Conservation (phyloP, 2,329 filamentous ascomycete genomes). For the Incumbomyces lentus region DNA sequence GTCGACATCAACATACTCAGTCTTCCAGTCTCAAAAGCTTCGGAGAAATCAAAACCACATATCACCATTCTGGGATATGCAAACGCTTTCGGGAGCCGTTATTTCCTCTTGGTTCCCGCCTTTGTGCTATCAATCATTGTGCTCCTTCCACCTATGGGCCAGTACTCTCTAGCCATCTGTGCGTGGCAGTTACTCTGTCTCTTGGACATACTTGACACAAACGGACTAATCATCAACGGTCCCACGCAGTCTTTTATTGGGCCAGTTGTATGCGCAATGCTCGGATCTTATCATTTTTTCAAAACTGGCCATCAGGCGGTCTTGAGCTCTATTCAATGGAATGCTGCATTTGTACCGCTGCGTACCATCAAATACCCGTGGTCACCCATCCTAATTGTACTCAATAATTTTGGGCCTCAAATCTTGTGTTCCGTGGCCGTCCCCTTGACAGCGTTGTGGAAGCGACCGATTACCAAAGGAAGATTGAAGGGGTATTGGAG, state of each 20-base stretch:
- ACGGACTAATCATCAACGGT: constrained; percentile 47
- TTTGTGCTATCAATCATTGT: constrained; percentile 68
- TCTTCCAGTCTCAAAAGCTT: constrained; percentile 15
- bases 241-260: constrained; percentile 45
- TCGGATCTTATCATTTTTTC: constrained; percentile 92
- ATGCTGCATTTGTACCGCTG: constrained; percentile 83
- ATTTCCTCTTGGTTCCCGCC: constrained; percentile 71
- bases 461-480: constrained; percentile 64
- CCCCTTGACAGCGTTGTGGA: constrained; percentile 79
- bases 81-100: constrained; percentile 85
- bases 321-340: constrained; percentile 86
- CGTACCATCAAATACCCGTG: constrained; percentile 66
- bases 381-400: constrained; percentile 66
- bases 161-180: constrained; percentile 69
- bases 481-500: constrained; percentile 36
- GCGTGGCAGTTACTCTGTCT: constrained; percentile 80
- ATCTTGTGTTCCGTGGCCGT: constrained; percentile 71
- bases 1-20: constrained; percentile 54
- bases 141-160: constrained; percentile 89
- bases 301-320: constrained; percentile 94
- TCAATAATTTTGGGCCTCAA: constrained; percentile 85
- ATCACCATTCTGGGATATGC: constrained; percentile 82
- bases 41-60: constrained; percentile 28
- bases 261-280: constrained; percentile 71
- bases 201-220: constrained; percentile 53